Evolutionary conservation across 371 early-diverging fungal genomes (phyloP).

Genomic region (Mortierella sp.): DNA sequence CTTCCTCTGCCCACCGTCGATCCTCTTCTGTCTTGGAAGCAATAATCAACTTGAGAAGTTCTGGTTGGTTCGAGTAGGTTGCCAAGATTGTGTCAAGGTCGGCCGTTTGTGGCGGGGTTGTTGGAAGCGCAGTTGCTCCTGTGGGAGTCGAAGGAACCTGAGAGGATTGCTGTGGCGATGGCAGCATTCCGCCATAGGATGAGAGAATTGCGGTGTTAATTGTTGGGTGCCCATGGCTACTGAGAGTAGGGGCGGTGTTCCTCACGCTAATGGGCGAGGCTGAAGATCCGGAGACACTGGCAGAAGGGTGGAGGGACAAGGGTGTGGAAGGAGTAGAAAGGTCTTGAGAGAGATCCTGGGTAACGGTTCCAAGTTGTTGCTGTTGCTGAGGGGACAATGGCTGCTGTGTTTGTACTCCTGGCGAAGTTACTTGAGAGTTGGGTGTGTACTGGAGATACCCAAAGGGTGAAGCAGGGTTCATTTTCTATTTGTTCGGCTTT

Average conservation of each 20-base stretch:
- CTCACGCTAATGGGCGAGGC: constrained; percentile 32
- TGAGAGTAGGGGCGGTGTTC: constrained; percentile 35
- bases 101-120: constrained; percentile 38
- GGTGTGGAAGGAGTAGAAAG: constrained; percentile 28
- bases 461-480: constrained; percentile 34
- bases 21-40: constrained; percentile 76
- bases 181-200: constrained; percentile 36
- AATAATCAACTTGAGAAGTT: constrained; percentile 70
- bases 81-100: constrained; percentile 72
- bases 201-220: constrained; percentile 48
- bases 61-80: constrained; percentile 71
- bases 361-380: constrained; percentile 15
- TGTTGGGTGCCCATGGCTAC: constrained; percentile 21
- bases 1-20: constrained; percentile 73
- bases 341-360: constrained; percentile 33
- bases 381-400: constrained; percentile 18
- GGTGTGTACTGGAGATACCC: constrained; percentile 44
- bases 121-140: constrained; percentile 12
- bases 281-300: constrained; percentile 22
- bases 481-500: neutral
- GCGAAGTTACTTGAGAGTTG: constrained; percentile 41
- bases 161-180: constrained; percentile 35
- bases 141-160: constrained; percentile 32
- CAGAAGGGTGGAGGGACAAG: constrained; percentile 20
- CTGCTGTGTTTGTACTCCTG: constrained; percentile 32